phyloP scores from a whole-genome alignment of 768 basidiomycete genomes.

The Boletus pseudopeckii region DNA sequence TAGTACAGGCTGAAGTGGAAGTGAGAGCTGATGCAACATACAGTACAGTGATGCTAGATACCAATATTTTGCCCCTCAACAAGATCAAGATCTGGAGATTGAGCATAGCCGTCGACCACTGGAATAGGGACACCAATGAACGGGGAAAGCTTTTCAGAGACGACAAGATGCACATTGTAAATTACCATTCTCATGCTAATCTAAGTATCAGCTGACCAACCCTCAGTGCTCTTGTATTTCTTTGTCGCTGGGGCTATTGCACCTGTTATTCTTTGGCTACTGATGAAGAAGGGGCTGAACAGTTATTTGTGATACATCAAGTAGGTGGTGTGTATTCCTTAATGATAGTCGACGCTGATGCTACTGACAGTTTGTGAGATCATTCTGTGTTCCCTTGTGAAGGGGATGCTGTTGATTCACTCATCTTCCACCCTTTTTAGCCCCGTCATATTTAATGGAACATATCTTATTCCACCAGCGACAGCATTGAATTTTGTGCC shows the following conservation, averaged over 20 bases:
- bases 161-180: too few relatives aligned
- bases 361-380: slow-evolving; percentile 12
- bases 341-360: slow-evolving; percentile 14
- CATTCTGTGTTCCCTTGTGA: neutral
- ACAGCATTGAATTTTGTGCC: slow-evolving; percentile 83
- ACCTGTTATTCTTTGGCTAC: slow-evolving; percentile 59
- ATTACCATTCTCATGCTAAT: slow-evolving; percentile 10
- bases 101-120: too few relatives aligned
- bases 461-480: slow-evolving; percentile 72
- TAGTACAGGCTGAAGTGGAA: too few relatives aligned
- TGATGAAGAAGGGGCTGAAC: slow-evolving; percentile 62
- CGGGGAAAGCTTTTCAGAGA: too few relatives aligned
- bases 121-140: too few relatives aligned
- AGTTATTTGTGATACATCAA: slow-evolving; percentile 64
- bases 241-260: slow-evolving; percentile 70
- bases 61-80: too few relatives aligned
- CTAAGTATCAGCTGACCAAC: slow-evolving; percentile 23
- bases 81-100: too few relatives aligned
- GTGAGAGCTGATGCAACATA: too few relatives aligned
- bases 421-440: slow-evolving; percentile 24
- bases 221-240: slow-evolving; percentile 56
- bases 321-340: slow-evolving; percentile 37
- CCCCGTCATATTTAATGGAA: slow-evolving; percentile 66
- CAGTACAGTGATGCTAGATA: too few relatives aligned
- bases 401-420: neutral